Evolutionary conservation across 2,329 filamentous ascomycete genomes (phyloP).

Genomic region (Davidsoniella eucalypti): DNA sequence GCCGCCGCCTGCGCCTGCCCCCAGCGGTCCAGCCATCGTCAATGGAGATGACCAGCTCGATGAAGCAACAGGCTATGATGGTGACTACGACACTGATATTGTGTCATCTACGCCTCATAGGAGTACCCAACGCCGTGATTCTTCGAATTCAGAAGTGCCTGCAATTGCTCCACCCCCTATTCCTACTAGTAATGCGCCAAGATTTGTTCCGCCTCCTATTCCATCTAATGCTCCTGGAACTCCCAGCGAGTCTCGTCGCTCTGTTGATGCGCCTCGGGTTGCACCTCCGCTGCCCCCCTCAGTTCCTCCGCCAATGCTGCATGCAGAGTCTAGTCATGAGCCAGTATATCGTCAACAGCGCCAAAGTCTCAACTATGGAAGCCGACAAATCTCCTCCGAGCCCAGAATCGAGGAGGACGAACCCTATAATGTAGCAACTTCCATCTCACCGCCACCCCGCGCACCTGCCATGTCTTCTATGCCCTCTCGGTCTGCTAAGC

Average conservation of each 20-base stretch:
- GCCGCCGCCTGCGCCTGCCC: conserved; percentile 39
- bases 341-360: conserved; percentile 25
- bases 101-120: conserved; percentile 87
- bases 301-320: neutral
- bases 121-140: conserved; percentile 58
- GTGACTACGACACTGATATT: conserved; percentile 96
- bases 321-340: conserved; percentile 17
- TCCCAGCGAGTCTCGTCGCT: conserved; percentile 37
- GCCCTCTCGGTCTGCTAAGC: conserved; percentile 25
- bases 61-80: conserved; percentile 86
- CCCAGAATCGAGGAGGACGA: conserved; percentile 29
- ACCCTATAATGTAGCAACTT: neutral
- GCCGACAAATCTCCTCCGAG: conserved; percentile 18
- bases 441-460: conserved; percentile 5
- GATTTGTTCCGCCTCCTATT: conserved; percentile 31
- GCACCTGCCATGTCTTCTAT: conserved; percentile 18
- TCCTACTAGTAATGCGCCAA: conserved; percentile 25
- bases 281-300: conserved; percentile 21
- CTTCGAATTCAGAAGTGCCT: conserved; percentile 28
- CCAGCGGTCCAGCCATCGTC: conserved; percentile 27
- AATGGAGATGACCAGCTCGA: conserved; percentile 51
- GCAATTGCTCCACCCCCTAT: conserved; percentile 35
- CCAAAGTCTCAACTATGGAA: conserved; percentile 11
- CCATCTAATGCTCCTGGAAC: conserved; percentile 38
- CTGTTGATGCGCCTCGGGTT: conserved; percentile 41